Base-by-base conservation (phyloP, 345 rosid species). In the Camelina hispida region DNA sequence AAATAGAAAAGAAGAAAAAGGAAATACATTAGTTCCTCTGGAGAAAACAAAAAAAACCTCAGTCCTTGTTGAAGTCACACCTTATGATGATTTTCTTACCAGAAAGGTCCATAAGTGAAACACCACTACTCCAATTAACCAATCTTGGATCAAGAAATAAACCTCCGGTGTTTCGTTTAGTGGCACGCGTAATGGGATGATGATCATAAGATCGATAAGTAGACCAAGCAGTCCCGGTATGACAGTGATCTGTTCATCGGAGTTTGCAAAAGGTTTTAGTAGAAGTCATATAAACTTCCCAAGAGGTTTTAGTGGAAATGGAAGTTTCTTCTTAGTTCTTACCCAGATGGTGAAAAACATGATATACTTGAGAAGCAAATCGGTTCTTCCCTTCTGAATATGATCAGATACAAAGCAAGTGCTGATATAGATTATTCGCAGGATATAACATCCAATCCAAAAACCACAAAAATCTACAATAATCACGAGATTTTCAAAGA, bases 201-300 rank as follows among this genome's bases (percentile, higher is more conserved):
- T 46, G 66, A 55, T 48, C 75, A 70, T 69, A 34, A 77, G 71
- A 11, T 70, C 53, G 23, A 77, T 54, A 1, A 76, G 75, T 35
- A 77, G 59, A 32, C 80, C 75, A 3, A 68, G 55, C 63, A 76
- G 18, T 9, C 14, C 47, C 11, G 80, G 70, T 42, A 69, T 68
- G 53, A 70, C 51, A 63, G 37, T 43, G 42, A 77, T 70, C 71
- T 77, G 60, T 58, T 44, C 25, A 54, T 15, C n/a, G 2, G 66
- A 44, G 6, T 57, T 57, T 44, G 63, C 72, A 74, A 72, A 68
- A n/a, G 50, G 17, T 44, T 14, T 71, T 23, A 20, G 22, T 23
- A 71, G 10, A 37, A 11, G 37, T 17, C 70, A 18, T 18, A 22
- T 22, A 22, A 1, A 3, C 3, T 67, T 52, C 23, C 9, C 2